Conservation (phyloP, 73 alveolate species). For the Paramecium sexaurelia region DNA sequence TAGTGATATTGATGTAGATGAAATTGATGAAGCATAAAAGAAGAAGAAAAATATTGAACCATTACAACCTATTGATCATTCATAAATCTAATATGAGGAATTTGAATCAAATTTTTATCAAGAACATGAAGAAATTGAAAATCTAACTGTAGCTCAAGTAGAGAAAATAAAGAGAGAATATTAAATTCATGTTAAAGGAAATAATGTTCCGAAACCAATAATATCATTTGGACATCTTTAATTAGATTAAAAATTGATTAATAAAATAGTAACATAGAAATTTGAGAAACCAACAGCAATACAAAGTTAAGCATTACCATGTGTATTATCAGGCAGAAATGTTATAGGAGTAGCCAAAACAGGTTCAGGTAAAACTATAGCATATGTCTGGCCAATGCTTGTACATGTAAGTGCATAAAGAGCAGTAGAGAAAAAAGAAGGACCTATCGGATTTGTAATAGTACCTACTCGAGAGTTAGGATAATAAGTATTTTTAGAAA, state of each 20-base stretch:
- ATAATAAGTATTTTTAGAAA: conserved; percentile 79
- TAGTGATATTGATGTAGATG: conserved; percentile 64
- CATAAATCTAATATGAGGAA: conserved; percentile 82
- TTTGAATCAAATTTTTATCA: conserved; percentile 81
- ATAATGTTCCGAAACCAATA: conserved; percentile 88
- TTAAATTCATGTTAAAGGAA: conserved; percentile 78
- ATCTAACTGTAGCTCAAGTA: conserved; percentile 74
- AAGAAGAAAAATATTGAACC: conserved; percentile 71
- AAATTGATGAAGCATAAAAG: conserved; percentile 47
- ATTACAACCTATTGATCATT: conserved; percentile 77
- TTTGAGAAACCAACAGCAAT: conserved; percentile 90
- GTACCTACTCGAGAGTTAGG: conserved; percentile 91
- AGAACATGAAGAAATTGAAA: conserved; percentile 88
- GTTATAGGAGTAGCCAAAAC: conserved; percentile 72
- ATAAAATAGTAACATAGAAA: conserved; percentile 66
- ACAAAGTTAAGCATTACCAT: conserved; percentile 76
- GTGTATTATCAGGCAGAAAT: conserved; percentile 71
- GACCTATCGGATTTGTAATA: conserved; percentile 75
- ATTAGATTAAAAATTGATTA: conserved; percentile 66
- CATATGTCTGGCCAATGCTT: conserved; percentile 72
- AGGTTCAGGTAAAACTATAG: conserved; percentile 76
- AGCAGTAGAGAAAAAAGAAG: conserved; percentile 68
- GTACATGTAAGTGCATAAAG: conserved; percentile 57
- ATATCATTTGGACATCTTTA: conserved; percentile 64
- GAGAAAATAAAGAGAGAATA: conserved; percentile 76